Percentiles rank a stretch among this genome's conserved stretches.
These are phyloP conservation scores for Metroxylon sagu DNA, from an alignment of 176 grass and related monocot species.

Conservation along the genomic window DNA sequence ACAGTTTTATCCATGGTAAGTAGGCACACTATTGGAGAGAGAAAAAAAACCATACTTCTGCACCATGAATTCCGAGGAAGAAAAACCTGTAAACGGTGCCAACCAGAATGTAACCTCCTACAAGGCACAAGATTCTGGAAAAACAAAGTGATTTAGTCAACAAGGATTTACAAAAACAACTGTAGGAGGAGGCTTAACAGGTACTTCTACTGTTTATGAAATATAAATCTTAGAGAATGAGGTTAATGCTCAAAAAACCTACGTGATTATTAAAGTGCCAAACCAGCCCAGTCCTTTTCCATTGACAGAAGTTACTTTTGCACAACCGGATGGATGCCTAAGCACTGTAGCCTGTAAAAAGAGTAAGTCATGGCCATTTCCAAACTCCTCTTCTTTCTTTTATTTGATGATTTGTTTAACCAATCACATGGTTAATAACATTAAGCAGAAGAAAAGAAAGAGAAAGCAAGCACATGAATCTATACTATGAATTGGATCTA, in stretches of 20 bases:
- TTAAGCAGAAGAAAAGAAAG: too few relatives aligned
- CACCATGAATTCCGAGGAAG: slow-evolving; percentile 74
- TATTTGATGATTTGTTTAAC: too few relatives aligned
- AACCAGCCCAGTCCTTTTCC: slow-evolving; percentile 79
- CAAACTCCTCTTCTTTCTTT: too few relatives aligned
- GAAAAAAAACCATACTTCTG: slow-evolving; percentile 41
- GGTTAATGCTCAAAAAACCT: slow-evolving; percentile 25
- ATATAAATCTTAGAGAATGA: not conserved
- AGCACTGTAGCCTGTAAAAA: slow-evolving; percentile 47
- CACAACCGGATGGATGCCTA: slow-evolving; percentile 83
- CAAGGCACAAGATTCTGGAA: slow-evolving; percentile 58
- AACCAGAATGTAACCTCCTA: slow-evolving; percentile 73
- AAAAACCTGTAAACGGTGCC: slow-evolving; percentile 78
- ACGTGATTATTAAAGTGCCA: slow-evolving; percentile 59
- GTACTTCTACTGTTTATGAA: too few relatives aligned
- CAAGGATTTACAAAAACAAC: too few relatives aligned
- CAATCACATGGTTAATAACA: too few relatives aligned
- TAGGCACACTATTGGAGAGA: too few relatives aligned
- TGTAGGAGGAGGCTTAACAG: too few relatives aligned
- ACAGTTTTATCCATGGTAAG: too few relatives aligned
- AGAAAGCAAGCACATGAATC: too few relatives aligned
- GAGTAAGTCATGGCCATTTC: not conserved
- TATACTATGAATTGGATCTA: too few relatives aligned
- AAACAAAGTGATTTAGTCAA: not conserved
- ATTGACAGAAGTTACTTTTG: slow-evolving; percentile 42